Conservation (phyloP, 768 basidiomycete species). For the Coprinopsis cinerea region DNA sequence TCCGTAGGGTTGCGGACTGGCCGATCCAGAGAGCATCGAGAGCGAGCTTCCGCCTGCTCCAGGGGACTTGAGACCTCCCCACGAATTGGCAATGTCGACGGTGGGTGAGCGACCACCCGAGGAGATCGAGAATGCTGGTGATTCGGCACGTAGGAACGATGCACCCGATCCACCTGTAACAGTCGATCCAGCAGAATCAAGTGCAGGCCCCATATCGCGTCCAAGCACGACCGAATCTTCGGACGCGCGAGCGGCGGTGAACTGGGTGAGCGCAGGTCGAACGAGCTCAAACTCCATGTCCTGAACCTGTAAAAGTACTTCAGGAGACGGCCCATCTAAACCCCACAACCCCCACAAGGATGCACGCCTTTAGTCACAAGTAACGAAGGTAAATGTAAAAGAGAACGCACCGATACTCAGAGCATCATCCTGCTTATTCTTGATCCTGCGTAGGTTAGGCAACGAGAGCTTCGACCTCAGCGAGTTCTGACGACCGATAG, state of each 20-base stretch:
- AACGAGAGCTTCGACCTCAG: constrained; percentile 64
- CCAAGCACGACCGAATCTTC: constrained; percentile 47
- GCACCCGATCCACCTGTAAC: constrained; percentile 14
- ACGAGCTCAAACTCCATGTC: constrained; percentile 82
- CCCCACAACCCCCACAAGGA: neutral
- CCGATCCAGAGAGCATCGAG: constrained; percentile 4
- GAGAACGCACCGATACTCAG: constrained; percentile 12
- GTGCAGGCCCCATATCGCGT: constrained; percentile 25
- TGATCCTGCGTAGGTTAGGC: constrained; percentile 52
- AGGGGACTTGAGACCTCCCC: too few relatives aligned
- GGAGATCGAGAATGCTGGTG: constrained; percentile 14
- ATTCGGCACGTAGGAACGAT: constrained; percentile 26
- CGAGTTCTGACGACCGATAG: constrained; percentile 31
- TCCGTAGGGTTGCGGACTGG: constrained; percentile 6
- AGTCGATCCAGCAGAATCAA: constrained; percentile 24
- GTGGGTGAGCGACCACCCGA: constrained; percentile 23
- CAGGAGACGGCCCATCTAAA: constrained; percentile 6
- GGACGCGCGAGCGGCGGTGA: constrained; percentile 37
- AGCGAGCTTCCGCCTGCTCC: neutral
- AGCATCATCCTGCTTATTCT: constrained; percentile 32
- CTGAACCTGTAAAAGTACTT: constrained; percentile 64
- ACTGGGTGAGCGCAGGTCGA: constrained; percentile 45
- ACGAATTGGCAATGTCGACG: neutral
- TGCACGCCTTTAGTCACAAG: neutral
- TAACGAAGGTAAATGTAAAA: neutral